Conservation (phyloP, 2,329 filamentous ascomycete species). For the Aspergillus ibericus region DNA sequence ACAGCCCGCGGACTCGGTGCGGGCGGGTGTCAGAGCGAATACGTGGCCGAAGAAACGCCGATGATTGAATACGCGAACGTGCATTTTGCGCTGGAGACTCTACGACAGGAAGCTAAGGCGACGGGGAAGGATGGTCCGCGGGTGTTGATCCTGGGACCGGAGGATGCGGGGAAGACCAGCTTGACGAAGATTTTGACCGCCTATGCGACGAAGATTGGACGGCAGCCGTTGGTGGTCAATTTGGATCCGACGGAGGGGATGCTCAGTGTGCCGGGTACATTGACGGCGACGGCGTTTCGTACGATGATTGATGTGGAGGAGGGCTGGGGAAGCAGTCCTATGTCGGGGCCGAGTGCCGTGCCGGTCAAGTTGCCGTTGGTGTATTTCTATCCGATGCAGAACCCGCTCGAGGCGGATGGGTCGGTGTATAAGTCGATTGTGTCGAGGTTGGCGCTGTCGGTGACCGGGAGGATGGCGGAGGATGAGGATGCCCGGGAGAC, state of each 20-base stretch:
- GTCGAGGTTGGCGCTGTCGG: constrained; percentile 74
- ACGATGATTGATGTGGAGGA: constrained; percentile 85
- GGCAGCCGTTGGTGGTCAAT: constrained; percentile 80
- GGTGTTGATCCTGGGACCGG: constrained; percentile 79
- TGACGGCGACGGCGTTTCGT: constrained; percentile 84
- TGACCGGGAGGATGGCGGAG: constrained; percentile 73
- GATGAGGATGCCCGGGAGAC: constrained; percentile 69
- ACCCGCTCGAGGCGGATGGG: constrained; percentile 67
- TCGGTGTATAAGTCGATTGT: constrained; percentile 72
- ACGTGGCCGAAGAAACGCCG: constrained; percentile 74
- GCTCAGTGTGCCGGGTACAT: constrained; percentile 73
- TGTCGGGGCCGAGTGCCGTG: constrained; percentile 81
- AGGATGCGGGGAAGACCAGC: constrained; percentile 79
- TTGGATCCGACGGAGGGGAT: constrained; percentile 79
- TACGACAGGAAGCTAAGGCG: constrained; percentile 63
- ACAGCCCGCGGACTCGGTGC: constrained; percentile 38
- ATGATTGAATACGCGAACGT: constrained; percentile 79
- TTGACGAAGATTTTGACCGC: constrained; percentile 73
- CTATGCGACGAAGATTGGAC: constrained; percentile 72
- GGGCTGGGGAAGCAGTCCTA: constrained; percentile 86
- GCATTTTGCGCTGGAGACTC: constrained; percentile 78
- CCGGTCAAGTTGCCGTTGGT: constrained; percentile 91
- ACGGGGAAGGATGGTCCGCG: constrained; percentile 64
- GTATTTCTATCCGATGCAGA: constrained; percentile 78
- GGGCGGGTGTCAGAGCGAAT: constrained; percentile 67